Evolutionary conservation across 257 asterid species (phyloP).

Genomic region (Scutellaria barbata): DNA sequence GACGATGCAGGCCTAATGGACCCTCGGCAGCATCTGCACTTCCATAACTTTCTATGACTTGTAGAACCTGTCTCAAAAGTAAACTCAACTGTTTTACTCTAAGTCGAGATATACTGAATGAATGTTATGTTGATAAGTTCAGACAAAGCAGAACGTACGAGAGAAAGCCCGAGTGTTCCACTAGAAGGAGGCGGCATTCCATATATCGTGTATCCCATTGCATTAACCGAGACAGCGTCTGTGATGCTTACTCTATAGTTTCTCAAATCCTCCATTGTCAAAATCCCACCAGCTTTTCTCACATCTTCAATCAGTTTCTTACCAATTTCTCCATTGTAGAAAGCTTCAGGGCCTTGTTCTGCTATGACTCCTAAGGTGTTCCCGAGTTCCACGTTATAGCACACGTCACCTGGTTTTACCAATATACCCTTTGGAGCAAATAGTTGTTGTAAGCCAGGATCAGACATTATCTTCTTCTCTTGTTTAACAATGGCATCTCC

Average conservation of each 20-base stretch:
- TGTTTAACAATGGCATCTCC: constrained; percentile 42
- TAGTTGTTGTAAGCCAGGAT: constrained; percentile 65
- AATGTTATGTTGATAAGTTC: not conserved
- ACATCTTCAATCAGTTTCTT: constrained; percentile 47
- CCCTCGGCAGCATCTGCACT: constrained; percentile 56
- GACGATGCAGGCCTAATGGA: constrained; percentile 81
- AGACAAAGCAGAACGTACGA: constrained; percentile 49
- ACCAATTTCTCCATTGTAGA: constrained; percentile 62
- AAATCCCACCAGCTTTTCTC: constrained; percentile 70
- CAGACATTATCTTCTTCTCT: constrained; percentile 45
- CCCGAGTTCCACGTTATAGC: constrained; percentile 31
- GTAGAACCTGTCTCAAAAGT: constrained; percentile 57
- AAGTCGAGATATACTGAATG: not conserved
- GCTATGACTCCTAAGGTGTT: constrained; percentile 5
- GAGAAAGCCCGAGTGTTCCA: constrained; percentile 81
- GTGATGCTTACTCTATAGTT: constrained; percentile 59
- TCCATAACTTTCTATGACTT: constrained; percentile 61
- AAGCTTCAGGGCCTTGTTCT: constrained; percentile 54
- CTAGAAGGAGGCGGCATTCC: constrained; percentile 98
- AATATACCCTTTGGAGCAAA: constrained; percentile 72
- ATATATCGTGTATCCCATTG: constrained; percentile 74
- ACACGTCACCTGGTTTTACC: constrained; percentile 56
- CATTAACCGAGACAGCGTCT: constrained; percentile 56
- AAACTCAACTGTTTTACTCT: not conserved
- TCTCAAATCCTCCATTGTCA: constrained; percentile 81